phyloP scores from a whole-genome alignment of 345 rosid species.

The Eutrema japonicum region DNA sequence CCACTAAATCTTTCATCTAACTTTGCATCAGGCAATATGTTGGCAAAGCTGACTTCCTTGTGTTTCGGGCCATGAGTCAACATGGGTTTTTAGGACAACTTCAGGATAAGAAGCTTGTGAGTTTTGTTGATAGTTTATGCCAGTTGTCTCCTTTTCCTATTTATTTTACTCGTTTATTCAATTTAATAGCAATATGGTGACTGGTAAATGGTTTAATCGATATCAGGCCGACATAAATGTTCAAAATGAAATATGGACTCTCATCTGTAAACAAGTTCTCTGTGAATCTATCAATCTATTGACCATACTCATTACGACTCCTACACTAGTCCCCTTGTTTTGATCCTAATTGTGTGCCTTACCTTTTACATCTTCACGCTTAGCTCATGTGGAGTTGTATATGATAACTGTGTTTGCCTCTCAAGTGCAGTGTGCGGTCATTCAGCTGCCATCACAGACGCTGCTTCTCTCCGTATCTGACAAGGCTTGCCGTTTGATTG shows the following conservation, averaged over 20 bases:
- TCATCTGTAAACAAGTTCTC: neutral
- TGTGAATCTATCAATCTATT: conserved; percentile 1
- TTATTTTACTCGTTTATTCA: conserved; percentile 8
- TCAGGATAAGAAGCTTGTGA: conserved; percentile 98
- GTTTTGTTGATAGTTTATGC: conserved; percentile 43
- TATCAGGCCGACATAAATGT: conserved; percentile 3
- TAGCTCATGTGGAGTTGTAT: conserved; percentile 25
- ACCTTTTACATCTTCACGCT: conserved; percentile 11
- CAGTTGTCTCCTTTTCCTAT: neutral
- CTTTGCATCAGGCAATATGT: conserved; percentile 76
- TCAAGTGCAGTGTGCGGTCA: conserved; percentile 83
- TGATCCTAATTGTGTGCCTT: conserved; percentile 3
- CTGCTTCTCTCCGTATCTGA: conserved; percentile 91
- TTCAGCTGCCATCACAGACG: conserved; percentile 93
- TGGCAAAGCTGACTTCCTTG: conserved; percentile 95
- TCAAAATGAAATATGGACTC: conserved; percentile 8
- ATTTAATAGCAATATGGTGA: neutral
- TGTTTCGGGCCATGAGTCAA: conserved; percentile 93
- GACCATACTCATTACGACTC: conserved; percentile 2
- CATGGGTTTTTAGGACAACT: conserved; percentile 95
- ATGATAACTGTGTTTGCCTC: conserved; percentile 21
- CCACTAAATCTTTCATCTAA: conserved; percentile 27
- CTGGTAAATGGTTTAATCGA: neutral
- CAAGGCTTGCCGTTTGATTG: conserved; percentile 93
- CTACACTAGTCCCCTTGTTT: neutral